Conservation (phyloP, 164 flowering plant species). For the Magnolia kwangsiensis region DNA sequence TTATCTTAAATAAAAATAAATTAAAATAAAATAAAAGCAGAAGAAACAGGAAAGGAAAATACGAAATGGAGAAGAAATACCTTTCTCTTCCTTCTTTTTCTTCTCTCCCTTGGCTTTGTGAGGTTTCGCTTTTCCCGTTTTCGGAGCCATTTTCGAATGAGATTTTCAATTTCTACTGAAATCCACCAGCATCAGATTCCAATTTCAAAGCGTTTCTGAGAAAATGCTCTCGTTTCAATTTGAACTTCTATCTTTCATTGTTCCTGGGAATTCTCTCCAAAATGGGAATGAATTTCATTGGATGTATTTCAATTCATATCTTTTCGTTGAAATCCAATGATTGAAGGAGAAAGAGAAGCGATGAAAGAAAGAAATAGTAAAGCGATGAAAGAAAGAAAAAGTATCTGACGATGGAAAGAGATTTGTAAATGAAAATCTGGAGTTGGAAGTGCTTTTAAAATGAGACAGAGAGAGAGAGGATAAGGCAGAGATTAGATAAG, state of each 20-base stretch:
- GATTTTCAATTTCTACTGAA: slow-evolving; percentile 1
- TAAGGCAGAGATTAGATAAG: neutral
- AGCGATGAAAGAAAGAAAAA: too few species aligned
- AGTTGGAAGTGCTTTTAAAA: neutral
- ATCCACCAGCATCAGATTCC: neutral
- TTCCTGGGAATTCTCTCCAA: neutral
- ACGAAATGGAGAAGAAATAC: slow-evolving; percentile 19
- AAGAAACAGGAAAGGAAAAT: neutral
- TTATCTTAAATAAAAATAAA: neutral
- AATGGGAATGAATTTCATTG: too few species aligned
- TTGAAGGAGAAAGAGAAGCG: neutral
- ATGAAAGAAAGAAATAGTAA: too few species aligned
- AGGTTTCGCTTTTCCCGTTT: slow-evolving; percentile 68
- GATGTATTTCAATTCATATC: too few species aligned
- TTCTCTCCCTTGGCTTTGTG: slow-evolving; percentile 87
- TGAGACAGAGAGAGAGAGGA: neutral
- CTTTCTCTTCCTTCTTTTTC: slow-evolving; percentile 97
- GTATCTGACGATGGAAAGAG: neutral
- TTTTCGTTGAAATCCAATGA: too few species aligned
- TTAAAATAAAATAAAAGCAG: neutral
- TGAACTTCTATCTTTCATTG: neutral
- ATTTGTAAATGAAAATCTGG: neutral
- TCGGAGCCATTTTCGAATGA: slow-evolving; percentile 68
- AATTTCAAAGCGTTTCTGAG: neutral
- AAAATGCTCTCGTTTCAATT: neutral